Percentiles rank a stretch among this genome's conserved stretches.
These are phyloP conservation scores for Colletotrichum spinosum DNA, from an alignment of 2,329 filamentous ascomycete species.

Conservation along the genomic window DNA sequence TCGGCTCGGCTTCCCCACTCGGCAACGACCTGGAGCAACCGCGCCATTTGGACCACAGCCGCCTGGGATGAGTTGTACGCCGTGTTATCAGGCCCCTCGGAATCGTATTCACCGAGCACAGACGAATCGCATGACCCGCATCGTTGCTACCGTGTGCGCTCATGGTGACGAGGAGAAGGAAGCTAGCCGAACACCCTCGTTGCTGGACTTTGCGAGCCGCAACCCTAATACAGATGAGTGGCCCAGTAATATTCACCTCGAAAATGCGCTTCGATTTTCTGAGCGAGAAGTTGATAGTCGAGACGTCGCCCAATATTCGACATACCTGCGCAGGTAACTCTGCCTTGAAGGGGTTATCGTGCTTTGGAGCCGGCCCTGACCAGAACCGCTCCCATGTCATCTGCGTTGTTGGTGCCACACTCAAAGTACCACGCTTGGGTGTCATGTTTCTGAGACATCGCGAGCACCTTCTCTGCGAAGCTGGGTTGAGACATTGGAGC, in stretches of 20 bases:
- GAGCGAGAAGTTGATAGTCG: conserved; percentile 43
- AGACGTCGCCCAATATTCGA: conserved; percentile 44
- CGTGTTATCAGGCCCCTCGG: conserved; percentile 52
- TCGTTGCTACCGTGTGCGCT: conserved; percentile 54
- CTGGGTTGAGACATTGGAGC: not conserved
- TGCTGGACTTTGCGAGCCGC: conserved; percentile 59
- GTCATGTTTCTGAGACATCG: not conserved
- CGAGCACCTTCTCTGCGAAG: not conserved
- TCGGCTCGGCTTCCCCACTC: conserved; percentile 59
- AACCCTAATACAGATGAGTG: conserved; percentile 59
- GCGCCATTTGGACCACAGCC: conserved; percentile 62
- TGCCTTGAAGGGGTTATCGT: conserved; percentile 44
- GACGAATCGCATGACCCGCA: conserved; percentile 44
- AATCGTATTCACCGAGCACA: not conserved
- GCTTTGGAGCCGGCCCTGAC: not conserved
- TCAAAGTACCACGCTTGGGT: not conserved
- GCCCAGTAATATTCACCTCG: conserved; percentile 60
- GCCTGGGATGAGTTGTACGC: conserved; percentile 67
- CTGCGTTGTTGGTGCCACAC: not conserved
- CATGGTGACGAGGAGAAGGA: conserved; percentile 63
- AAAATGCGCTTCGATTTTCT: conserved; percentile 42
- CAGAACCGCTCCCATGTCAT: not conserved
- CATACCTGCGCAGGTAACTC: conserved; percentile 48
- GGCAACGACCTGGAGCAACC: conserved; percentile 57
- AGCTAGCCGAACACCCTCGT: conserved; percentile 53